Conservation (phyloP, 768 basidiomycete species). For the Sporobolomyces phaffii region DNA sequence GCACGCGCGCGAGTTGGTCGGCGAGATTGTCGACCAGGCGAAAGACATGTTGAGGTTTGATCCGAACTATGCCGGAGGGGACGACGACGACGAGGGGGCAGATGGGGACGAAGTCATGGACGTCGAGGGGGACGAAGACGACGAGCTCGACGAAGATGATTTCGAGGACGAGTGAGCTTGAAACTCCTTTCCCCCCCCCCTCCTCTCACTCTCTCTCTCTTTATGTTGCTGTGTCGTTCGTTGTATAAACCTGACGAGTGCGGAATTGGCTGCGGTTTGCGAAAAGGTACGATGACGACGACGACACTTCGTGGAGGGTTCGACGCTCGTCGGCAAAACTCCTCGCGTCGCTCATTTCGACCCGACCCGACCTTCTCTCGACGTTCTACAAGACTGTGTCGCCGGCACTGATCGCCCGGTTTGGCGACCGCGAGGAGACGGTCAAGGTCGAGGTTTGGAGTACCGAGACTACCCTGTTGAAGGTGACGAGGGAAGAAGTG, state of each 20-base stretch:
- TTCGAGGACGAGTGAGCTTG: conserved; percentile 11
- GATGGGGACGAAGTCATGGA: conserved; percentile 45
- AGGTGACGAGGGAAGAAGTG: conserved; percentile 61
- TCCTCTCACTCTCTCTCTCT: too few species aligned
- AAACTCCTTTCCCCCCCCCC: too few species aligned
- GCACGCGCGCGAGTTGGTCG: conserved; percentile 64
- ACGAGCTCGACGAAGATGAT: conserved; percentile 53
- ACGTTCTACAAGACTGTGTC: conserved; percentile 77
- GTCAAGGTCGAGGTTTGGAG: conserved; percentile 88
- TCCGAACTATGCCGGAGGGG: conserved; percentile 73
- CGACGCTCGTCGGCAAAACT: conserved; percentile 89
- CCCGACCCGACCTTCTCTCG: conserved; percentile 77
- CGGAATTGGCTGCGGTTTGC: too few species aligned
- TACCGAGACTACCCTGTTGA: conserved; percentile 72
- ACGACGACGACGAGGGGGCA: conserved; percentile 53
- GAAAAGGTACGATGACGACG: conserved; percentile 97
- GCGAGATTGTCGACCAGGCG: conserved; percentile 63
- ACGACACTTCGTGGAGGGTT: conserved; percentile 96
- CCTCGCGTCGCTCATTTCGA: conserved; percentile 73
- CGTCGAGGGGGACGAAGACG: conserved; percentile 31
- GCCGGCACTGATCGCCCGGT: conserved; percentile 80
- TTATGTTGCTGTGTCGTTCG: too few species aligned
- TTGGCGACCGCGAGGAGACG: conserved; percentile 90
- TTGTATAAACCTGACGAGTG: too few species aligned
- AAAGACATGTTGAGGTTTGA: conserved; percentile 82